Conservation (phyloP, 495 filamentous ascomycete species). For the Penicillium verhagenii region DNA sequence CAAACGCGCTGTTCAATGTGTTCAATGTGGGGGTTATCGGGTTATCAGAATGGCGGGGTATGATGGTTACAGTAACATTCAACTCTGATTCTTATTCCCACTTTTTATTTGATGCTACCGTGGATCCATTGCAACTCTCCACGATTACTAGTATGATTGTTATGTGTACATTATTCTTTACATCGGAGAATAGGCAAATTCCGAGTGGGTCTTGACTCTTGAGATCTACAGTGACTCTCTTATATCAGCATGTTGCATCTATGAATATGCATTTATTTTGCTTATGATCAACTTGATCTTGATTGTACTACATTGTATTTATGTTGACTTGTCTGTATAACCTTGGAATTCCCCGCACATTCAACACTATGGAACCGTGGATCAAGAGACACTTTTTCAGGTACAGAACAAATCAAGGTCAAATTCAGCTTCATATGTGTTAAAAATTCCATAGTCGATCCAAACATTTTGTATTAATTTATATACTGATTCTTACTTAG, state of each 20-base stretch:
- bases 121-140: slow-evolving; percentile 14
- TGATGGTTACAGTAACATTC: slow-evolving; percentile 22
- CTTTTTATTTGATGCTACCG: slow-evolving; percentile 18
- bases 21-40: slow-evolving; percentile 44
- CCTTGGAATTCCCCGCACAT: no score
- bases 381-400: background rate
- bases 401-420: background rate
- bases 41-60: slow-evolving; percentile 32
- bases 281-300: no score
- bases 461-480: no score
- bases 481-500: no score
- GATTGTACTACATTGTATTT: background rate
- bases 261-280: no score
- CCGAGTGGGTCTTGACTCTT: no score
- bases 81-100: background rate
- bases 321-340: background rate
- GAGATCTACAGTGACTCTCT: no score
- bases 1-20: background rate
- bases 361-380: background rate
- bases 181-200: background rate
- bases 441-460: background rate
- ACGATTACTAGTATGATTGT: no score
- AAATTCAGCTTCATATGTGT: background rate
- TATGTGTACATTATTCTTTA: background rate
- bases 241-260: background rate